Percentiles rank a stretch among this genome's conserved stretches.
phyloP scores from a whole-genome alignment of 805 yeast genomes.

The Saccharomycopsis lassenensis region DNA sequence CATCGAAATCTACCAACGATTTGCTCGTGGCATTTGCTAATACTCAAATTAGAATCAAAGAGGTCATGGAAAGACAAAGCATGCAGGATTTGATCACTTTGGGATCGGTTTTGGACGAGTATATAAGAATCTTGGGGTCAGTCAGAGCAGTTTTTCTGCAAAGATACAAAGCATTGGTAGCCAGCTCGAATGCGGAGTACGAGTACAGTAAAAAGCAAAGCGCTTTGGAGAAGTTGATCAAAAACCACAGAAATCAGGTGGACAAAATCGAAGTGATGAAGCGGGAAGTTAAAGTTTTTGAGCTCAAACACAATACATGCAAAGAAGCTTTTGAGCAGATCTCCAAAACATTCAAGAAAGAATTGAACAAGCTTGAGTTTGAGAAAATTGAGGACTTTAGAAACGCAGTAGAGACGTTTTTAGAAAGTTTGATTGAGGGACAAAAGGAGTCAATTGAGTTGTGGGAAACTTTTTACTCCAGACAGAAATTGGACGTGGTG shows the following conservation, averaged over 20 bases:
- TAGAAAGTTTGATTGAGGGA: conserved; percentile 83
- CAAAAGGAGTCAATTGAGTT: conserved; percentile 85
- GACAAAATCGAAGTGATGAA: conserved; percentile 53
- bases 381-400: conserved; percentile 78
- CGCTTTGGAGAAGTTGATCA: conserved; percentile 34
- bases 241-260: conserved; percentile 37
- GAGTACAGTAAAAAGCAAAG: conserved; percentile 38
- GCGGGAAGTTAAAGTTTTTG: conserved; percentile 47
- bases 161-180: conserved; percentile 46
- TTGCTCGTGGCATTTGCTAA: conserved; percentile 61
- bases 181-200: conserved; percentile 33
- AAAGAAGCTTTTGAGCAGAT: conserved; percentile 54
- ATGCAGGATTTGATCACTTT: conserved; percentile 78
- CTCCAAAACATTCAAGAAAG: conserved; percentile 54
- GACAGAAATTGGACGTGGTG: conserved; percentile 15
- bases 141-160: conserved; percentile 64
- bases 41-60: conserved; percentile 59
- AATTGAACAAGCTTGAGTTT: conserved; percentile 55
- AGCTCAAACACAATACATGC: conserved; percentile 40
- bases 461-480: conserved; percentile 83
- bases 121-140: conserved; percentile 65
- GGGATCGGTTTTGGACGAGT: conserved; percentile 83
- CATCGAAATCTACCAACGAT: conserved; percentile 54
- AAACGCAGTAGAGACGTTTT: conserved; percentile 77
- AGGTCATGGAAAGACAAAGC: conserved; percentile 64